A percentile compares a stretch with the other conserved stretches of the same genome.
These are phyloP conservation scores for Hypoxylon sp. DNA, from an alignment of 2,329 filamentous ascomycete genomes.

Conservation along the genomic window DNA sequence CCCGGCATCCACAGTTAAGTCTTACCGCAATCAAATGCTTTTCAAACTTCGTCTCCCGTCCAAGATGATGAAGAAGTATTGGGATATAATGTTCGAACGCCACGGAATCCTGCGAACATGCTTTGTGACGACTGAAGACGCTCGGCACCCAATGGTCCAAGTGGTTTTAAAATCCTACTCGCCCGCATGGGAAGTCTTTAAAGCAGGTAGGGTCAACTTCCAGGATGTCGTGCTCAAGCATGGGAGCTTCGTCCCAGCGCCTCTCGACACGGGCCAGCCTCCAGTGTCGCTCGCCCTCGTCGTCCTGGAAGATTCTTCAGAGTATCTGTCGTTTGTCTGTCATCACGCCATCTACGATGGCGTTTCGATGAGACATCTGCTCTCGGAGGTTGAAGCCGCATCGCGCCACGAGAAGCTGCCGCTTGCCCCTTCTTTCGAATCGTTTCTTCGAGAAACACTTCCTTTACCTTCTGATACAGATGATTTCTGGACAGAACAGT, in stretches of 20 bases:
- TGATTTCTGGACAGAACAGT: constrained; percentile 74
- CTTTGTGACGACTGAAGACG: constrained; percentile 76
- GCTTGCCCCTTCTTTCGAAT: constrained; percentile 68
- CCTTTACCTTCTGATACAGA: constrained; percentile 65
- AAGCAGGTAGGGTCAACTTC: constrained; percentile 35
- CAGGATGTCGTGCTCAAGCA: constrained; percentile 55
- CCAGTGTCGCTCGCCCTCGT: constrained; percentile 64
- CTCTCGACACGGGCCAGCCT: constrained; percentile 62
- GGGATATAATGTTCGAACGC: constrained; percentile 73
- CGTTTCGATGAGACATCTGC: constrained; percentile 78
- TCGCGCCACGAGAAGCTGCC: constrained; percentile 65
- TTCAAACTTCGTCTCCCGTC: constrained; percentile 71
- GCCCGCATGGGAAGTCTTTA: constrained; percentile 60
- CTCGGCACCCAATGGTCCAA: constrained; percentile 77
- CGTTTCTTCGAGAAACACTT: constrained; percentile 74
- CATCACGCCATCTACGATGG: constrained; percentile 94
- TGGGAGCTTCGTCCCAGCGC: constrained; percentile 56
- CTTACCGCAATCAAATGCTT: constrained; percentile 81
- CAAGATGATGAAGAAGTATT: constrained; percentile 68
- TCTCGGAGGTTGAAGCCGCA: constrained; percentile 77
- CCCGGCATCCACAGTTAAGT: constrained; percentile 50
- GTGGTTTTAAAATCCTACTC: constrained; percentile 70
- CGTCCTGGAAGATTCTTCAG: constrained; percentile 46
- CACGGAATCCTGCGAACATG: constrained; percentile 85
- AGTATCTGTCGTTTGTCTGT: constrained; percentile 66